phyloP scores from a whole-genome alignment of 148 eudicot species.

The Spergularia marina region DNA sequence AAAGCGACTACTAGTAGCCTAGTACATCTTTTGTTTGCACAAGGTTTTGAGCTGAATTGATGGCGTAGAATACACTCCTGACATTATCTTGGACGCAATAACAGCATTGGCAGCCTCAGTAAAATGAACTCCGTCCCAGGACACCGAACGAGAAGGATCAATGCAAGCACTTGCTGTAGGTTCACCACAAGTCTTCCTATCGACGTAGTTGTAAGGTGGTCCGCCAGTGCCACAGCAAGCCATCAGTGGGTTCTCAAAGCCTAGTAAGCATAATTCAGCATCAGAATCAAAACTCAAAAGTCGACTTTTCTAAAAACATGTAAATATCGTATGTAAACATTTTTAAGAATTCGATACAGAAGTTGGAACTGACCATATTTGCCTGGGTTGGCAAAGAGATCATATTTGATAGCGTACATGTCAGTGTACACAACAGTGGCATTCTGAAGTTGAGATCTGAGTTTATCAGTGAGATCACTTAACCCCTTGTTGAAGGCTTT shows the following conservation, averaged over 20 bases:
- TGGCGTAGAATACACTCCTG: conserved; percentile 29
- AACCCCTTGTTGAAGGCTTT: conserved; percentile 36
- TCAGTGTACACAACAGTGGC: conserved; percentile 35
- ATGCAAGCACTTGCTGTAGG: conserved; percentile 29
- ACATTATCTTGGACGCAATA: conserved; percentile 30
- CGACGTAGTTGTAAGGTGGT: conserved; percentile 43
- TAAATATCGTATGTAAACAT: neutral
- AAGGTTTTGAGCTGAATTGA: conserved; percentile 16
- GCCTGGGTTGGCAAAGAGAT: conserved; percentile 38
- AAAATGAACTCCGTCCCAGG: conserved; percentile 47
- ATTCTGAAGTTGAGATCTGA: conserved; percentile 29
- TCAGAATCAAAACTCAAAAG: too few species aligned
- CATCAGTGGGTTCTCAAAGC: conserved; percentile 44
- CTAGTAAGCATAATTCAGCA: conserved; percentile 25
- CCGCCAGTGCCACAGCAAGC: conserved; percentile 51
- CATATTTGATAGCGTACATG: conserved; percentile 48
- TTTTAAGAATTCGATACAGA: neutral
- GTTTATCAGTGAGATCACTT: conserved; percentile 26
- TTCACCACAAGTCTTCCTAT: conserved; percentile 30
- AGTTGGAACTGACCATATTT: conserved; percentile 33
- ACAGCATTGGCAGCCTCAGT: conserved; percentile 43
- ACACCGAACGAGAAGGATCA: conserved; percentile 31
- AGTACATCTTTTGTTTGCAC: conserved; percentile 13
- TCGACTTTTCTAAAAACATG: too few species aligned
- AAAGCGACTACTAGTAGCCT: neutral